phyloP scores from a whole-genome alignment of 2,329 filamentous ascomycete genomes.

The Dothideomycetes sp. region DNA sequence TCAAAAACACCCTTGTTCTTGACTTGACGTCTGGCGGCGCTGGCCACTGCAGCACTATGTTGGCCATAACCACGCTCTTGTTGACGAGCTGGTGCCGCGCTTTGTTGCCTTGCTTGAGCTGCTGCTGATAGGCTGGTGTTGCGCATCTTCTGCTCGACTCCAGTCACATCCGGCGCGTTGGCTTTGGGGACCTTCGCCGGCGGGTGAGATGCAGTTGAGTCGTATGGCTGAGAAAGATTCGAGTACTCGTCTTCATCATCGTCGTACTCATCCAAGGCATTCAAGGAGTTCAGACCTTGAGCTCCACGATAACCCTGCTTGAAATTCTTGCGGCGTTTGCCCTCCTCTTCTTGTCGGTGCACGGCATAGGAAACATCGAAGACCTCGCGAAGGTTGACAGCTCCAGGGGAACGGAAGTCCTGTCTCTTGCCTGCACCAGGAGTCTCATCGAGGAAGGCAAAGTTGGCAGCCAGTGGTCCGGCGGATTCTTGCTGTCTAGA shows the following conservation, averaged over 20 bases:
- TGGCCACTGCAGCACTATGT: constrained; percentile 73
- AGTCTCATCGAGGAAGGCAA: constrained; percentile 45
- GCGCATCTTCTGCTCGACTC: constrained; percentile 78
- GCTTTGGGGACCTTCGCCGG: constrained; percentile 57
- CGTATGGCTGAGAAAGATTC: constrained; percentile 44
- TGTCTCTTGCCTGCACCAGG: constrained; percentile 50
- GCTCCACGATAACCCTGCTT: constrained; percentile 55
- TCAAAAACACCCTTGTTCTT: constrained; percentile 77
- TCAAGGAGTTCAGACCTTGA: constrained; percentile 53
- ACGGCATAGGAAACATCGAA: constrained; percentile 98
- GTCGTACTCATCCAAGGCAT: constrained; percentile 53
- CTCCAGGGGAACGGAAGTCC: constrained; percentile 92
- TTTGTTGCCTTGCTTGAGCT: constrained; percentile 47
- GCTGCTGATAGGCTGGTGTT: constrained; percentile 66
- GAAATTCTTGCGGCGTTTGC: constrained; percentile 79
- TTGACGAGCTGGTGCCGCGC: constrained; percentile 36
- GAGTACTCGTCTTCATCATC: constrained; percentile 57
- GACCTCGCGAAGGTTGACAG: constrained; percentile 89
- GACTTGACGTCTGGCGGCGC: constrained; percentile 73
- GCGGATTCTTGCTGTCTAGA: constrained; percentile 41
- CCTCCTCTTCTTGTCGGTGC: constrained; percentile 90
- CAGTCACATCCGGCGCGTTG: constrained; percentile 49
- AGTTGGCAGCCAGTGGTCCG: constrained; percentile 37
- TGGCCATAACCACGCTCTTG: constrained; percentile 67
- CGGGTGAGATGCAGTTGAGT: constrained; percentile 34